Evolutionary conservation across 768 basidiomycete species (phyloP).

Genomic region (Amanita muscaria): DNA sequence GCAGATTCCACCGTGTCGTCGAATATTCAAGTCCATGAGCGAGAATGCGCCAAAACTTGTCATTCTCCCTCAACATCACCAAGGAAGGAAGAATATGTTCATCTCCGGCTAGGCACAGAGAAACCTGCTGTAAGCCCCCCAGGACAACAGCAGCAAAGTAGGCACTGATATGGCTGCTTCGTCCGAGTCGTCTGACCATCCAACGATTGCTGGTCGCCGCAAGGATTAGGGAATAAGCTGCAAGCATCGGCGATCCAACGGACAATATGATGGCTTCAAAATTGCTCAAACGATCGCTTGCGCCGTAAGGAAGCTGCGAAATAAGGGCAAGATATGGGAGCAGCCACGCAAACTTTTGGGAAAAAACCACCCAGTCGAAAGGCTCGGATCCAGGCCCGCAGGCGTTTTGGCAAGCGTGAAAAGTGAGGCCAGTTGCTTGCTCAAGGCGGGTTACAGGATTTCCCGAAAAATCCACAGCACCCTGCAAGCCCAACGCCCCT

Average conservation of each 20-base stretch:
- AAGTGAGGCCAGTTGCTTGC: conserved; percentile 1
- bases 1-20: too few species aligned
- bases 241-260: conserved; percentile 32
- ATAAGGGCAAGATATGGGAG: conserved; percentile 33
- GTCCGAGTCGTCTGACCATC: conserved; percentile 13
- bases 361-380: conserved; percentile 21
- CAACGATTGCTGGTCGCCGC: conserved; percentile 25
- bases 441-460: neutral
- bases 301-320: conserved; percentile 35
- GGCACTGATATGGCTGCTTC: too few species aligned
- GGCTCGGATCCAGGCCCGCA: conserved; percentile 15
- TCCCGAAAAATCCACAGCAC: neutral
- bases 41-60: too few species aligned
- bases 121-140: too few species aligned
- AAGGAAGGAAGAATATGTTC: too few species aligned
- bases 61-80: too few species aligned
- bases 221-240: conserved; percentile 28
- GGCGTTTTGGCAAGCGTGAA: conserved; percentile 17
- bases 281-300: conserved; percentile 22
- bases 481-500: too few species aligned
- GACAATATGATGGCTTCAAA: conserved; percentile 28
- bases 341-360: conserved; percentile 32
- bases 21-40: too few species aligned
- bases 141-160: too few species aligned
- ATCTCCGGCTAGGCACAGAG: too few species aligned